Base-by-base conservation (phyloP, 192 early-diverging fungal species). In the Blastocladiella britannica region DNA sequence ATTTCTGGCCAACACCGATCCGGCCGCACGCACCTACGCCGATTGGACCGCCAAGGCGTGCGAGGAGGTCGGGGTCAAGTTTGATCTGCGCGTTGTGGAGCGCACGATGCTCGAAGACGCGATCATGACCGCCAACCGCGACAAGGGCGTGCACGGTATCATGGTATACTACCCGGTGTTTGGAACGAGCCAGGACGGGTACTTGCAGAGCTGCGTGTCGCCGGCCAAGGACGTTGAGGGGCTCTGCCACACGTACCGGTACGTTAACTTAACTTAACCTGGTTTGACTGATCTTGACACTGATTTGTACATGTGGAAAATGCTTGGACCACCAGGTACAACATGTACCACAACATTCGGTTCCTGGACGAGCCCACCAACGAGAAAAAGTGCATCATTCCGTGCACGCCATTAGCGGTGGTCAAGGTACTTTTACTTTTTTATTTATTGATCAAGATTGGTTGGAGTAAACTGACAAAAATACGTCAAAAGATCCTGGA, bases 91-190 rank as follows among this genome's bases (percentile, higher is more conserved):
- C 26, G 77, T 85, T 63, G 81, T 85, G 51, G 67, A 77, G 28
- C 76, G 86, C 62, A 85, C 84, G 29, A 82, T 87, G 29, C 79
- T 98, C 24, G 91, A 94, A 65, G 75, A 81, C 54, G 71, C 71
- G 60, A 82, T 98, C 56, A 67, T 83, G 52, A 85, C 84, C 37
- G 95, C 93, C 15, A 98, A 98, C 68, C 68, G 79, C 52, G 95
- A 98, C 59, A 54, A 65, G 4, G 56, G 56, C 0, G 85, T 98
- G 23, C 82, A 91, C 65, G 95, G 95, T n/a, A 94, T 98, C 61
- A 88, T 98, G 79, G 88, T 98, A 27, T 98, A 98, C 71, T 98
- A 98, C 65, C 94, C 94, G 12, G 89, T 95, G 18, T 96, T 91
- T 76, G 88, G 89, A 47, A 86, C 83, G 59, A 80, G 84, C 27